phyloP scores from a whole-genome alignment of 208 protist genomes.

The Kentomonas sorsogonicus region DNA sequence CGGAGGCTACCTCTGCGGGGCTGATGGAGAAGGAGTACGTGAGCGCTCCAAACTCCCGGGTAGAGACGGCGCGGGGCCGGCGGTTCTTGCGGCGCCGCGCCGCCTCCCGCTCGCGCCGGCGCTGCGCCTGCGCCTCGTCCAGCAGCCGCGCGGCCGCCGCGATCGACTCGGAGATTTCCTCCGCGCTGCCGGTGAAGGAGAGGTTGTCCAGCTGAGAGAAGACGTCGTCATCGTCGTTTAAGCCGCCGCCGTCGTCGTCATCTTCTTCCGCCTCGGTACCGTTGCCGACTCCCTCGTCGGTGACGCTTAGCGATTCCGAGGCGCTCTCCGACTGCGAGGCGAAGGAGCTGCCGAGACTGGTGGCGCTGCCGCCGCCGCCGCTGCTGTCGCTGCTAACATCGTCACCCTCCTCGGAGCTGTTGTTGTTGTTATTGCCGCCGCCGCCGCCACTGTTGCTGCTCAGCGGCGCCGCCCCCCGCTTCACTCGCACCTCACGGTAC shows the following conservation, averaged over 20 bases:
- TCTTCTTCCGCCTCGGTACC: slow-evolving; percentile 1
- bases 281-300: background rate
- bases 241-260: slow-evolving; percentile 6
- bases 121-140: slow-evolving; percentile 6
- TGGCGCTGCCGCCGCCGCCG: no score
- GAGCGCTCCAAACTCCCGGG: slow-evolving; percentile 31
- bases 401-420: background rate
- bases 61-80: slow-evolving; percentile 28
- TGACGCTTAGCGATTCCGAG: background rate
- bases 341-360: no score
- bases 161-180: background rate
- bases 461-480: slow-evolving; percentile 5
- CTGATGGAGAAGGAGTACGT: slow-evolving; percentile 39
- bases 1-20: no score
- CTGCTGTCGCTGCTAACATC: no score
- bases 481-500: slow-evolving; percentile 57
- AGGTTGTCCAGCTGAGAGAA: background rate
- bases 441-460: background rate
- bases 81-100: slow-evolving; percentile 13
- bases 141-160: background rate
- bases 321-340: no score
- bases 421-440: background rate
- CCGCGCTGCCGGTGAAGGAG: slow-evolving; percentile 11
- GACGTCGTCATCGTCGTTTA: slow-evolving; percentile 2
- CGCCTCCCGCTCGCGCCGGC: background rate